Evolutionary conservation across 345 rosid genomes (phyloP), one percentile per base, ranked within the genome.

Genomic region (Iberis pinnata): DNA sequence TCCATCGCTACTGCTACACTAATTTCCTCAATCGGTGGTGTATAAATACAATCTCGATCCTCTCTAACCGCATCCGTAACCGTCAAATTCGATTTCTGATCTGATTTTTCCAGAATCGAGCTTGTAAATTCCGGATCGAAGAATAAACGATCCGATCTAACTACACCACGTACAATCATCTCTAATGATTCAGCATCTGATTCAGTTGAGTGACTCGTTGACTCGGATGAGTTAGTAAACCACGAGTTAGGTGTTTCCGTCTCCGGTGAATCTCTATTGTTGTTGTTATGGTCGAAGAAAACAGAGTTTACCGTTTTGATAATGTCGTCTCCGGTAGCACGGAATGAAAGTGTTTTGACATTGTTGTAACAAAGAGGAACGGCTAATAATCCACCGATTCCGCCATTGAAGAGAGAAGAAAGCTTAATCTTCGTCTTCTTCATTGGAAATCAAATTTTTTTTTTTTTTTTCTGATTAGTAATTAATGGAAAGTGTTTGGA

Each of bases 251-350:
- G 74, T 1, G 70, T 63, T 26, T 63, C 43, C 1, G 64, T 26
- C n/a, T 32, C 37, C 3, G 11, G 11, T 10, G 5, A 2, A 4
- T 40, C 61, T 10, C 43, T 20, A 12, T 12, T 18, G 6, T 46
- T 0, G 22, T 42, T 10, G 37, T 32, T 32, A n/a, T 32, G 37
- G 22, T 80, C 86, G 16, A 80, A 73, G 61, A 71, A 82, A 12
- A 80, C 76, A 0, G 94, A 84, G 72, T 86, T 89, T 1, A 86
- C 80, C 0, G 88, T 80, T 67, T 89, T 89, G 88, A 80, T 80
- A 14, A 82, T 64, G 13, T 72, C 76, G 32, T 74, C 78, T 0
- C 61, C 70, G 15, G 65, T n/a, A n/a, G n/a, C 77, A 26, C 95
- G 65, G 65, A 86, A 89, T 0, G 97, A 89, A 2, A 63, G 68